These are phyloP conservation scores for Choiromyces venosus DNA, from an alignment of 495 filamentous ascomycete species.

Conservation along the genomic window DNA sequence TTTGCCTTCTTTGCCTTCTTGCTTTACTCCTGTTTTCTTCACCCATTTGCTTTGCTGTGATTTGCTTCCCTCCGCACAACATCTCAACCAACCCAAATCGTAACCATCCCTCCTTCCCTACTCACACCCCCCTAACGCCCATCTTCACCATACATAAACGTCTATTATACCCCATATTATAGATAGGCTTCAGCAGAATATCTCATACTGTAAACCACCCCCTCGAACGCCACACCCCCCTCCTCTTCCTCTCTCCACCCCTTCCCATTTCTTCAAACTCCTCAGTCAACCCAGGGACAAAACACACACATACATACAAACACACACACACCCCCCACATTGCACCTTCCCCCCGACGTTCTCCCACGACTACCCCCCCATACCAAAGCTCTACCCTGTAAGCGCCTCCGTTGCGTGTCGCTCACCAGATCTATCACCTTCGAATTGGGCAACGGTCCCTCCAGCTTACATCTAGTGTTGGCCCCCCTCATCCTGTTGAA, in stretches of 20 bases:
- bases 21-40: not conserved
- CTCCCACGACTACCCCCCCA: slow-evolving; percentile 16
- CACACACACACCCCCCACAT: slow-evolving; percentile 20
- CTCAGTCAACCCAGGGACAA: not conserved
- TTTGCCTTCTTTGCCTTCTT: not conserved
- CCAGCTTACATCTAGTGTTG: slow-evolving; percentile 25
- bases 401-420: slow-evolving; percentile 30
- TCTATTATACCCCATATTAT: not conserved
- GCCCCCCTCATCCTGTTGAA: slow-evolving; percentile 10
- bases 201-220: not conserved
- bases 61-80: not conserved
- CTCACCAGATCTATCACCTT: slow-evolving; percentile 29
- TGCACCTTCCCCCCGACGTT: slow-evolving; percentile 25
- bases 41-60: no score
- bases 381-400: slow-evolving; percentile 26
- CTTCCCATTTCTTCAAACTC: not conserved
- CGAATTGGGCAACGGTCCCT: slow-evolving; percentile 27
- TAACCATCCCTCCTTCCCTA: no score
- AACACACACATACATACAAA: not conserved
- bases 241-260: not conserved
- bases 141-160: not conserved
- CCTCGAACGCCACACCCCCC: not conserved
- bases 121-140: not conserved
- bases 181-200: not conserved
- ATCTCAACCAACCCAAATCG: not conserved